phyloP scores from a whole-genome alignment of 192 early-diverging fungal species.

The Coemansia sp. region DNA sequence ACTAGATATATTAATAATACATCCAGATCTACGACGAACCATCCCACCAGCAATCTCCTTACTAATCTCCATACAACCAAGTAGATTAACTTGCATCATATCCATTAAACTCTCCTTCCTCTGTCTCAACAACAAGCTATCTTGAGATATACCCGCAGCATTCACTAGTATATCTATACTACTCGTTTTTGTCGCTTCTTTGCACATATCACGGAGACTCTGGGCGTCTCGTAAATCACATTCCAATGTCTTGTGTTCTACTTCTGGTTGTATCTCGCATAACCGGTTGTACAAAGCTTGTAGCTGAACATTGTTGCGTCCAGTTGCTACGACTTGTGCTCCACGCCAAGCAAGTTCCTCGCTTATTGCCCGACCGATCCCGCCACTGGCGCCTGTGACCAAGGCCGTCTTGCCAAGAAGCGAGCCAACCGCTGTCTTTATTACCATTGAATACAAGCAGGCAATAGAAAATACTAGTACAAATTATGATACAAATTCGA shows the following conservation, averaged over 20 bases:
- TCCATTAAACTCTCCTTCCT: slow-evolving; percentile 50
- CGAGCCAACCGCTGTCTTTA: not conserved
- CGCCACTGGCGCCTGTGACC: slow-evolving; percentile 75
- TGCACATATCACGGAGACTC: slow-evolving; percentile 4
- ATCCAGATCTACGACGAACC: slow-evolving; percentile 41
- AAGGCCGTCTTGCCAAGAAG: slow-evolving; percentile 41
- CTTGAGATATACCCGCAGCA: slow-evolving; percentile 56
- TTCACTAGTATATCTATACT: slow-evolving; percentile 35
- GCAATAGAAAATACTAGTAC: not conserved
- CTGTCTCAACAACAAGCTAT: slow-evolving; percentile 56
- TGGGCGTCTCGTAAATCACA: slow-evolving; percentile 19
- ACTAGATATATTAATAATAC: slow-evolving; percentile 85
- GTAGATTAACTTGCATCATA: slow-evolving; percentile 68
- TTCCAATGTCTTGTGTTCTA: not conserved
- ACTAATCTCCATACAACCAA: slow-evolving; percentile 66
- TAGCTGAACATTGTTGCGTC: slow-evolving; percentile 52
- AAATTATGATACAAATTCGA: no score
- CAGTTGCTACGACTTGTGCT: slow-evolving; percentile 58
- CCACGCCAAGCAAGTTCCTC: slow-evolving; percentile 62
- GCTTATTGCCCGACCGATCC: slow-evolving; percentile 72
- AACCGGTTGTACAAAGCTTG: slow-evolving; percentile 21
- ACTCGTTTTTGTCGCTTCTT: not conserved
- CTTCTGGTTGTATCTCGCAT: not conserved
- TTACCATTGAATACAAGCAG: no score
- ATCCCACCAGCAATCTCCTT: slow-evolving; percentile 37